Evolutionary conservation across 768 basidiomycete genomes (phyloP), one percentile per base, ranked within the genome.

Genomic region (Lyophyllum atratum): DNA sequence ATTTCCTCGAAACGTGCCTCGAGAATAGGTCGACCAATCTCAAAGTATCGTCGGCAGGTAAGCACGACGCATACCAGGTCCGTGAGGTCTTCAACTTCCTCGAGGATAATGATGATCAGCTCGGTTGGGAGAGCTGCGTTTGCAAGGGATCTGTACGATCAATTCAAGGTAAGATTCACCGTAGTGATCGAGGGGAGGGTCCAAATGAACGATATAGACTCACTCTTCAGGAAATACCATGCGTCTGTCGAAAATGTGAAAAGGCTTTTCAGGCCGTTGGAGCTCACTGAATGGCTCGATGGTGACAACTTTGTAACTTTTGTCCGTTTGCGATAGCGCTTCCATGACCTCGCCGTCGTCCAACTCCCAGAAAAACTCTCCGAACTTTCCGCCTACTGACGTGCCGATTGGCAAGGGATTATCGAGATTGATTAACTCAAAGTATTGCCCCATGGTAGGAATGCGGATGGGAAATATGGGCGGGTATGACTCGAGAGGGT

Each of bases 361-460:
- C 6, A 6, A 6, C 25, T 4, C 44, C 24, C 22, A 45, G 25
- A 45, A 25, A 11, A 9, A 21, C 19, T 45, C 44, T 5, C 44
- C 44, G 11, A 45, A 45, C 25, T 14, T 45, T 9, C 44, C 44
- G 2, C 9, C 24, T 1, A 44, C 15, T 4, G 15, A 26, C 12
- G 15, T 31, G 24, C n/a, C 2, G 29, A 55, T 33, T 3, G 51
- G 34, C 1, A 24, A 4, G 53, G 39, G 22, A n/a, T 56, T 56
- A 46, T 56, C 55, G 25, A 56, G 21, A 22, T 56, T 50, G 17
- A 43, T 7, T 3, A 56, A 4, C 4, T 0, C 8, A 19, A 33
- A 56, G 29, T 56, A 56, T 50, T 56, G 55, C 19, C 49, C 55
- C 55, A 56, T 56, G 29, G 11, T 5, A 31, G 29, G 11, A 11